Base-by-base conservation (phyloP, 1,284 basidiomycete genomes). In the Earliella scabrosa region DNA sequence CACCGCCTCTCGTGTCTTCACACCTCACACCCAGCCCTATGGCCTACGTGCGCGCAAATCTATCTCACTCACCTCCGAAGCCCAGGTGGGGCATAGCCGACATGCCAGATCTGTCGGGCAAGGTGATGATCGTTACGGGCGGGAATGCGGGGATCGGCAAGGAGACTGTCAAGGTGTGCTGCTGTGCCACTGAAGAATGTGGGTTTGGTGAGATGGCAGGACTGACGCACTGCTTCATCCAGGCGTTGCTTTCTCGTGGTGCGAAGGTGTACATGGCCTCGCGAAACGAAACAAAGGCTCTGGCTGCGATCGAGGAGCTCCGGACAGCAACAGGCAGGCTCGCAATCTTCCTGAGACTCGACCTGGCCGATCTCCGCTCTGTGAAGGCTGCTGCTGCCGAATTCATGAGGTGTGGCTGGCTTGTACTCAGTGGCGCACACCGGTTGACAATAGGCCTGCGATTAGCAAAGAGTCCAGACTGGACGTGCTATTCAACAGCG, bases 191-290 rank as follows among this genome's bases (percentile, higher is more conserved):
- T 35, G 31, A 6, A n/a, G 13, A 35, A 2, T 20, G 40, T 32
- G 20, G 31, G 36, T 14, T 35, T 23, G 27, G n/a, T 18, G 32
- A 27, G 10, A 9, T 18, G 14, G 45, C 6, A 16, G 14, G 6
- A 24, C 26, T 31, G 23, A 26, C 10, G 27, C 35, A 52, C n/a
- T 34, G 8, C 4, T 3, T 38, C 23, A 48, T 39, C 6, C 41
- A 80, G 77, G 78, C 74, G 5, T 73, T 86, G 13, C 75, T 89
- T 38, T 59, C 67, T 7, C 79, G 79, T 51, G 82, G 85, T 35
- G 86, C 86, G 7, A 87, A 78, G 56, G 88, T 91, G 0, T 89
- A 87, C 66, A 74, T 90, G 59, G 84, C 82, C 2, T 77, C 77
- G 20, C 76, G 88, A 16, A 79, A 72, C 60, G 63, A 72, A 53